Conservation (phyloP, 139 green algal species). For the Edaphochlamys debaryana region DNA sequence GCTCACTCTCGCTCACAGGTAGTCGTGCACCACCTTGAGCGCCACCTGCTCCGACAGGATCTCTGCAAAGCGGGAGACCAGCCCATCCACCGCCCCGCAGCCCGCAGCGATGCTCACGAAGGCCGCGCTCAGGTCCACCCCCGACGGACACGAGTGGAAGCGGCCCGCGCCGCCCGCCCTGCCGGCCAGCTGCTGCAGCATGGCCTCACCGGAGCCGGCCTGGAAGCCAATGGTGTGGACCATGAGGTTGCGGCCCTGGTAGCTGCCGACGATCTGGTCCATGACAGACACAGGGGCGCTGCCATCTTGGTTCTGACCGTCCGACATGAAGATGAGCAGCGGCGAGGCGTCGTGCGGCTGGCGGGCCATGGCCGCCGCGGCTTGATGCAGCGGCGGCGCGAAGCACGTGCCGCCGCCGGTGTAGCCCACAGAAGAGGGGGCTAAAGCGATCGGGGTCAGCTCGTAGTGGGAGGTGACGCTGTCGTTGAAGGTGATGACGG, state of each 20-base stretch:
- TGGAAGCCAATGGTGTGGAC: constrained; percentile 62
- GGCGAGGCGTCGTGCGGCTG: constrained; percentile 42
- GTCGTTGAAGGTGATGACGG: constrained; percentile 48
- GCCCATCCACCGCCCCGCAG: constrained; percentile 49
- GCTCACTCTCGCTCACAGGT: constrained; percentile 49
- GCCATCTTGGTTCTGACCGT: constrained; percentile 36
- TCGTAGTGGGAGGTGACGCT: neutral
- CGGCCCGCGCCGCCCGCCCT: constrained; percentile 17
- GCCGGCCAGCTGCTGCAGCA: constrained; percentile 49
- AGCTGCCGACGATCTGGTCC: constrained; percentile 10
- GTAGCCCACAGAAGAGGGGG: neutral
- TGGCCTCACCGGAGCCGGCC: constrained; percentile 7
- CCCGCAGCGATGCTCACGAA: constrained; percentile 51
- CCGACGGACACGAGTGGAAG: constrained; percentile 45
- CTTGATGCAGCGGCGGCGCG: constrained; percentile 11
- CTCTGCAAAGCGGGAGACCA: constrained; percentile 53
- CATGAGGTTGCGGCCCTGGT: constrained; percentile 35
- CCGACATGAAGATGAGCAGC: constrained; percentile 59
- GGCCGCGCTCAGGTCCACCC: constrained; percentile 37
- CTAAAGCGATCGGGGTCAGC: neutral
- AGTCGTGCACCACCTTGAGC: constrained; percentile 54
- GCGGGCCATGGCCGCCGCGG: neutral
- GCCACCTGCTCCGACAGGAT: constrained; percentile 55
- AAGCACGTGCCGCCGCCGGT: constrained; percentile 42
- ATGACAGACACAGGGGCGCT: neutral